Conservation (phyloP, 2,329 filamentous ascomycete genomes). For the Diplodia mutila region DNA sequence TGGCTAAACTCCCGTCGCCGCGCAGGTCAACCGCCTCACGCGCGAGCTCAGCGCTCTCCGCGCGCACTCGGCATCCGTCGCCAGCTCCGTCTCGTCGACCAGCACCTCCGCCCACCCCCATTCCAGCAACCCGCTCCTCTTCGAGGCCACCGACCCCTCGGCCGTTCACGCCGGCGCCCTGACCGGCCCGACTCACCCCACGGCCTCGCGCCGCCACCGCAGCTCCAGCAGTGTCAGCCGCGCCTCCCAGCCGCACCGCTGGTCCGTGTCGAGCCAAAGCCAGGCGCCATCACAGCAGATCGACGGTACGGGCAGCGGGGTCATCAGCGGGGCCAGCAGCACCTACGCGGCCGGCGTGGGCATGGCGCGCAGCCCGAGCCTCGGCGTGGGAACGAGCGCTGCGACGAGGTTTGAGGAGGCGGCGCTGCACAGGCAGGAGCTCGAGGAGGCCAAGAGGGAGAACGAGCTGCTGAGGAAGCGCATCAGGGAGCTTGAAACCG, state of each 20-base stretch:
- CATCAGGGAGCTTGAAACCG: conserved; percentile 51
- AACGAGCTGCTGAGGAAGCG: conserved; percentile 53
- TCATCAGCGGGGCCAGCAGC: conserved; percentile 21
- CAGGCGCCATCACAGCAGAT: conserved; percentile 1
- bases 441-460: conserved; percentile 55
- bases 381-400: conserved; percentile 9
- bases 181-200: conserved; percentile 56
- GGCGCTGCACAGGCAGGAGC: conserved; percentile 48
- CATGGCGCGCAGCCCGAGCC: conserved; percentile 14
- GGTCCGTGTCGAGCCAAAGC: conserved; percentile 39
- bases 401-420: conserved; percentile 47
- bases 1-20: not conserved
- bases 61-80: conserved; percentile 65
- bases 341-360: conserved; percentile 17
- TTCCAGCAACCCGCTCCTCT: conserved; percentile 37
- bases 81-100: conserved; percentile 57
- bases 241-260: conserved; percentile 36
- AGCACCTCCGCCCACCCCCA: conserved; percentile 48
- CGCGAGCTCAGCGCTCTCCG: conserved; percentile 87
- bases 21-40: conserved; percentile 86
- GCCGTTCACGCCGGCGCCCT: conserved; percentile 47
- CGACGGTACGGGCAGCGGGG: conserved; percentile 1
- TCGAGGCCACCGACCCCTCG: conserved; percentile 52
- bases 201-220: conserved; percentile 59
- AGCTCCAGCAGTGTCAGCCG: conserved; percentile 56